Conservation (phyloP, 1,284 basidiomycete genomes). For the Fomitopsis schrenkii region DNA sequence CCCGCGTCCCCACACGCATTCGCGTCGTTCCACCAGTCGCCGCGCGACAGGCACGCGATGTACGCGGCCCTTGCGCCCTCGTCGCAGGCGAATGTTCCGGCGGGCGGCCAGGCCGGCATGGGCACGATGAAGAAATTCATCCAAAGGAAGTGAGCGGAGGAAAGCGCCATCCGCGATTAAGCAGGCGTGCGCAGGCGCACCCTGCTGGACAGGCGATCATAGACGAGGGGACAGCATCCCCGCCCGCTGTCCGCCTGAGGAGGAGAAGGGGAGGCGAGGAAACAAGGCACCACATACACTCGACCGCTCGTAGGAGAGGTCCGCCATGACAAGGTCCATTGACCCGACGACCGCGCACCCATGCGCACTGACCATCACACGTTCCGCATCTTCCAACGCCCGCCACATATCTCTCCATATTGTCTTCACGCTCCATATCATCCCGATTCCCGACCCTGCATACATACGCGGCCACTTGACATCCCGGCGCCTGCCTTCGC, state of each 20-base stretch:
- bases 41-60: slow-evolving; percentile 62
- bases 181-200: slow-evolving; percentile 4
- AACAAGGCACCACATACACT: background rate
- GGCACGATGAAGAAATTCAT: slow-evolving; percentile 6
- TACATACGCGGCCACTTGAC: background rate
- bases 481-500: slow-evolving; percentile 1
- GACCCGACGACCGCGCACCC: background rate
- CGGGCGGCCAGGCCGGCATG: background rate
- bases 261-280: background rate
- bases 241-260: background rate
- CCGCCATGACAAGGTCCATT: background rate
- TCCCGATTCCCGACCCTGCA: background rate
- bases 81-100: background rate
- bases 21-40: slow-evolving; percentile 57
- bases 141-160: slow-evolving; percentile 1
- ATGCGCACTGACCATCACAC: background rate
- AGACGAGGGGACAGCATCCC: background rate
- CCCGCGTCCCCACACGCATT: slow-evolving; percentile 52
- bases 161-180: background rate
- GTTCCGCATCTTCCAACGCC: background rate
- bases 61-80: slow-evolving; percentile 46
- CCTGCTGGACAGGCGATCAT: background rate
- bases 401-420: background rate
- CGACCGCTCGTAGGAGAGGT: background rate
- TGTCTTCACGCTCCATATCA: background rate